Conservation (phyloP, 106 monocot genomes). For the Platanthera guangdongensis region DNA sequence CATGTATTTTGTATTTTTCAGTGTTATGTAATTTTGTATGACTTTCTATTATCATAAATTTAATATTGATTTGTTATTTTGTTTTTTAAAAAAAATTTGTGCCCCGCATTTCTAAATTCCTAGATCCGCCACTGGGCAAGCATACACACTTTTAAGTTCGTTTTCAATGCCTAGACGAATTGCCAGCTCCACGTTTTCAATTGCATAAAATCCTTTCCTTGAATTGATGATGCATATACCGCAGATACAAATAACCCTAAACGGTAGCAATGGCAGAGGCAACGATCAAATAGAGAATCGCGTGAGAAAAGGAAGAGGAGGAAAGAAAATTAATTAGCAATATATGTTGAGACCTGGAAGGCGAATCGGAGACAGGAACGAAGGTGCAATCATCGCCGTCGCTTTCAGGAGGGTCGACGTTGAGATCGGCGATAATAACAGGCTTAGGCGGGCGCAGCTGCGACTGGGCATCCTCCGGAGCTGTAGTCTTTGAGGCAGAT, state of each 20-base stretch:
- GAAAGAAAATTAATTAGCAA: not conserved
- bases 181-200: not conserved
- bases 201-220: not conserved
- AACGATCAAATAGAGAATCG: not conserved
- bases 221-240: not conserved
- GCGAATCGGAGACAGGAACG: slow-evolving; percentile 22
- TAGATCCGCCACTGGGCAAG: too few relatives aligned
- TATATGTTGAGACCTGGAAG: slow-evolving; percentile 17
- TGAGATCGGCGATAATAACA: slow-evolving; percentile 76
- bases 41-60: too few relatives aligned
- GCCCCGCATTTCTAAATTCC: too few relatives aligned
- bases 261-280: not conserved
- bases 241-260: not conserved
- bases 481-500: not conserved
- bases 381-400: slow-evolving; percentile 57
- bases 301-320: not conserved
- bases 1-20: too few relatives aligned
- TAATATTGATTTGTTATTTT: too few relatives aligned
- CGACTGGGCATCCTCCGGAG: not conserved
- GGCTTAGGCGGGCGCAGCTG: slow-evolving; percentile 29
- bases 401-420: slow-evolving; percentile 81
- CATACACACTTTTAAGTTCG: not conserved
- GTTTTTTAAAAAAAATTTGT: too few relatives aligned
- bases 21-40: too few relatives aligned
- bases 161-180: not conserved